Conservation (phyloP, 306 rosid species). For the Dalbergia cochinchinensis region DNA sequence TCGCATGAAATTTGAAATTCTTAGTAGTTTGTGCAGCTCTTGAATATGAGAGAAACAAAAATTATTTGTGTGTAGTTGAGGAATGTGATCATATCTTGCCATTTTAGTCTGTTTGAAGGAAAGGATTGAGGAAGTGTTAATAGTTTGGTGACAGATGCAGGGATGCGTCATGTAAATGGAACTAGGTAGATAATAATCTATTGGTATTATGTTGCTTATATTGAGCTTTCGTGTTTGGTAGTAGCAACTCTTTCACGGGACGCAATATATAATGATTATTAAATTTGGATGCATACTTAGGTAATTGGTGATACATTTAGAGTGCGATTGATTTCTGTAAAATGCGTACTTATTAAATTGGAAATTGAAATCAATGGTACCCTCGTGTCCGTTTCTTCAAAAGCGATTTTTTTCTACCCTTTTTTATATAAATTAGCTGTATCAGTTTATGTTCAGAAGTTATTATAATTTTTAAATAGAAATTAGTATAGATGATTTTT, state of each 20-base stretch:
- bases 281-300: not conserved
- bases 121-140: conserved; percentile 37
- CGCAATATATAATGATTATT: not conserved
- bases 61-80: conserved; percentile 66
- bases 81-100: conserved; percentile 45
- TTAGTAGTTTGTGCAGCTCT: conserved; percentile 50
- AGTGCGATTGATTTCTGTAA: too few relatives aligned
- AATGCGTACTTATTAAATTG: too few relatives aligned
- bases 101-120: conserved; percentile 49
- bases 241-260: conserved; percentile 12
- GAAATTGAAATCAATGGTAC: too few relatives aligned
- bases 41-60: conserved; percentile 56
- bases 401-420: too few relatives aligned
- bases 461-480: too few relatives aligned
- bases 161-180: conserved; percentile 63
- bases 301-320: not conserved
- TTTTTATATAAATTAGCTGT: too few relatives aligned
- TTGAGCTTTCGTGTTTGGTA: conserved; percentile 48
- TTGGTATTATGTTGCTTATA: conserved; percentile 39
- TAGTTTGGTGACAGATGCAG: conserved; percentile 55
- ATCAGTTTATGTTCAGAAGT: too few relatives aligned
- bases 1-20: conserved; percentile 59
- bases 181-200: conserved; percentile 44
- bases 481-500: too few relatives aligned
- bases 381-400: too few relatives aligned